phyloP scores from a whole-genome alignment of 495 filamentous ascomycete genomes.

The Penicillium riverlandense region DNA sequence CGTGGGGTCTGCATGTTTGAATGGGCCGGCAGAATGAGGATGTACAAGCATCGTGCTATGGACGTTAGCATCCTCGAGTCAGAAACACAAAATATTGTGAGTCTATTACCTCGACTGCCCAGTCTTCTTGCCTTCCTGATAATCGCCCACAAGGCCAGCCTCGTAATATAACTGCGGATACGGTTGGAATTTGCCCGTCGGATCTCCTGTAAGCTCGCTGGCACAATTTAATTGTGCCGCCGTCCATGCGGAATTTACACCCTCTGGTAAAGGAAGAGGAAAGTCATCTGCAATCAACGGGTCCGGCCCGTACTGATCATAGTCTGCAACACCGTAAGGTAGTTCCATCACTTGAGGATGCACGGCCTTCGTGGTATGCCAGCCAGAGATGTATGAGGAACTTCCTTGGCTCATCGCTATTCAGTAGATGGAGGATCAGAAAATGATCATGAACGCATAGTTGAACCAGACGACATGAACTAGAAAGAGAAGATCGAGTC shows the following conservation, averaged over 20 bases:
- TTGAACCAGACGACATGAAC: too few relatives aligned
- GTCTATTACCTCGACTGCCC: not conserved
- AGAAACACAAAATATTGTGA: too few relatives aligned
- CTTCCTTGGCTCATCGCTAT: not conserved
- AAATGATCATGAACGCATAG: too few relatives aligned
- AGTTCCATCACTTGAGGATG: too few relatives aligned
- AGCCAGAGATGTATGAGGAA: too few relatives aligned
- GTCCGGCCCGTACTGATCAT: not conserved
- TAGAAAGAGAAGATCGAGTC: too few relatives aligned
- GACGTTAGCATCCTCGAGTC: too few relatives aligned
- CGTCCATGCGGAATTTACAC: not conserved
- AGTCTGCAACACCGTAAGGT: too few relatives aligned
- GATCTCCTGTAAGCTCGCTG: not conserved
- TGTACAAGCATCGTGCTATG: too few relatives aligned
- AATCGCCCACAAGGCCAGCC: constrained; percentile 6
- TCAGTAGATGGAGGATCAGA: not conserved
- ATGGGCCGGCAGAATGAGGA: not conserved
- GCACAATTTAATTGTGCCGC: constrained; percentile 1
- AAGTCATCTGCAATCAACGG: not conserved
- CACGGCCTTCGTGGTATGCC: too few relatives aligned
- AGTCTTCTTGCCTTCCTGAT: not conserved
- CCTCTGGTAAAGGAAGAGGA: not conserved
- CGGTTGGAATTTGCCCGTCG: not conserved
- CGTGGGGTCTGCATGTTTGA: not conserved
- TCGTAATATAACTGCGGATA: constrained; percentile 8